A percentile compares a stretch with the other conserved stretches of the same genome.
Evolutionary conservation across 2,329 filamentous ascomycete species (phyloP).

Genomic region (Drechslerella coelobrocha): DNA sequence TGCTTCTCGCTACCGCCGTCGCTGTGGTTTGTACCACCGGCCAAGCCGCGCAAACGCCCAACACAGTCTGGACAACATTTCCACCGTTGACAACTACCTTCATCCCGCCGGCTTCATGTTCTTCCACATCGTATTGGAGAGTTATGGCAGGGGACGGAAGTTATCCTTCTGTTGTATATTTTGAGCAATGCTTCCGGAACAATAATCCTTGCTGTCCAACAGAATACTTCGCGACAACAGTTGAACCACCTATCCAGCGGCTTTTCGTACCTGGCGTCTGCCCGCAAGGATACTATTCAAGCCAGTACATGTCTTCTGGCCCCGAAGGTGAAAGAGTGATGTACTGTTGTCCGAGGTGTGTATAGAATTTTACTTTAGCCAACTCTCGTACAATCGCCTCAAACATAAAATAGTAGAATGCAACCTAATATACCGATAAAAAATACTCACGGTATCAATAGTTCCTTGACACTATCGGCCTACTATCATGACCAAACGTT

Average conservation of each 20-base stretch:
- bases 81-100: background rate
- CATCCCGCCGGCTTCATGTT: slow-evolving; percentile 5
- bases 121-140: background rate
- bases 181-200: slow-evolving; percentile 1
- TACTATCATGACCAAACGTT: too few relatives aligned
- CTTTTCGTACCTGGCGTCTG: slow-evolving; percentile 6
- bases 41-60: slow-evolving; percentile 16
- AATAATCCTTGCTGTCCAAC: slow-evolving; percentile 15
- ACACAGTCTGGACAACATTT: slow-evolving; percentile 4
- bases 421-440: too few relatives aligned
- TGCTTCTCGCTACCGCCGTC: background rate
- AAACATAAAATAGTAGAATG: too few relatives aligned
- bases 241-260: background rate
- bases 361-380: background rate
- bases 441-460: too few relatives aligned
- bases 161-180: background rate
- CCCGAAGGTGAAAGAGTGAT: slow-evolving; percentile 1
- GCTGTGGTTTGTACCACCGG: background rate
- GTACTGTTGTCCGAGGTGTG: slow-evolving; percentile 40
- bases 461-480: too few relatives aligned
- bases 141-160: background rate
- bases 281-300: slow-evolving; percentile 9
- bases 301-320: background rate
- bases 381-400: background rate
- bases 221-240: background rate